These are phyloP conservation scores for Solanum chmielewskii DNA, from an alignment of 257 asterid genomes.

Conservation along the genomic window DNA sequence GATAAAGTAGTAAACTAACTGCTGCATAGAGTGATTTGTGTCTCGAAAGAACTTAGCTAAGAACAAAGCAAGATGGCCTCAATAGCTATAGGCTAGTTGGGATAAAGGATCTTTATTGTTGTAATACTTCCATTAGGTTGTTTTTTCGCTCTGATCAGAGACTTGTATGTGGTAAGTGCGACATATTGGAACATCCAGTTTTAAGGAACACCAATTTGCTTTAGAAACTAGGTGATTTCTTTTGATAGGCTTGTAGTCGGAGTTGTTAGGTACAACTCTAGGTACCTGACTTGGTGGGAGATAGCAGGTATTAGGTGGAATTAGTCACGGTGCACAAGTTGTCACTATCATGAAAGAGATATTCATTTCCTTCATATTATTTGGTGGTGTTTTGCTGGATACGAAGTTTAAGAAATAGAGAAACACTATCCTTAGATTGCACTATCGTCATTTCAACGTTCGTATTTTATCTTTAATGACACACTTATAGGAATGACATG, in stretches of 20 bases:
- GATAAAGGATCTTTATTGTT: background rate
- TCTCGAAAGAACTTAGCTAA: background rate
- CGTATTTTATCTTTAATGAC: background rate
- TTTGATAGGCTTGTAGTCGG: background rate
- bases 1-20: background rate
- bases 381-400: background rate
- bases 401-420: background rate
- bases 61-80: background rate
- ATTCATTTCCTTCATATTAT: background rate
- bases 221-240: background rate
- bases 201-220: background rate
- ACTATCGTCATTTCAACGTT: background rate
- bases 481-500: background rate
- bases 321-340: background rate
- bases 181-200: background rate
- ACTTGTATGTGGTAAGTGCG: background rate
- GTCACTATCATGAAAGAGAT: background rate
- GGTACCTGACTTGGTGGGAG: background rate
- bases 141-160: background rate
- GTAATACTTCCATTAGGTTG: background rate
- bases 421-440: background rate
- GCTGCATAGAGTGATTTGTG: background rate
- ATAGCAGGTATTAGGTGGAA: background rate
- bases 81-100: background rate
- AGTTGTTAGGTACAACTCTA: background rate